These are phyloP conservation scores for Orobanche coerulescens DNA, from an alignment of 257 asterid genomes.

Conservation along the genomic window DNA sequence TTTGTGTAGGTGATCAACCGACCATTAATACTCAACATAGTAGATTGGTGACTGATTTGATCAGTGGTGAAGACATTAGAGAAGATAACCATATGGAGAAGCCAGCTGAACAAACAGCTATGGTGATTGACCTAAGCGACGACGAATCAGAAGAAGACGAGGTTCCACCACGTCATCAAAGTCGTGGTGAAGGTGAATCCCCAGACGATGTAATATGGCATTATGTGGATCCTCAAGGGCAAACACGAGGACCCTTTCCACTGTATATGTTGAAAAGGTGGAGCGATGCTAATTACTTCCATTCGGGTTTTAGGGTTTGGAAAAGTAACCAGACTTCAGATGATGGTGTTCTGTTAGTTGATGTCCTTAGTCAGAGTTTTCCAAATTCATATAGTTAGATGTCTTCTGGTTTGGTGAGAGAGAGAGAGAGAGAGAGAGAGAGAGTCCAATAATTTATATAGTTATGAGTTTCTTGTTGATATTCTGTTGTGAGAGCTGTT, in stretches of 20 bases:
- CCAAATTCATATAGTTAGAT: conserved; percentile 7
- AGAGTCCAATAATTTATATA: not conserved
- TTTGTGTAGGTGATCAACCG: conserved; percentile 24
- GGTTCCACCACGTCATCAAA: conserved; percentile 1
- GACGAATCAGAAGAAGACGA: conserved; percentile 39
- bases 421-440: not conserved
- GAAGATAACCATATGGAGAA: conserved; percentile 4
- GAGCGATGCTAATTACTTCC: conserved; percentile 47
- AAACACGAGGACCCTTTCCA: conserved; percentile 62
- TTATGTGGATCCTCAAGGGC: conserved; percentile 64
- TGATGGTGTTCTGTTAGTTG: conserved; percentile 37
- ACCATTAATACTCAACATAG: conserved; percentile 19
- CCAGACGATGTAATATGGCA: conserved; percentile 34
- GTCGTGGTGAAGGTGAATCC: conserved; percentile 5
- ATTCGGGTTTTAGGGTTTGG: conserved; percentile 52
- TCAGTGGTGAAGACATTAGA: conserved; percentile 1
- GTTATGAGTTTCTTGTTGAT: not conserved
- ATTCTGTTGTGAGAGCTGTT: not conserved
- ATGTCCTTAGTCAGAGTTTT: conserved; percentile 35
- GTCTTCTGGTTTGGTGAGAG: not conserved
- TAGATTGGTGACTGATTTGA: not conserved
- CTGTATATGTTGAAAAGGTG: conserved; percentile 36
- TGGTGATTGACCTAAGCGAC: conserved; percentile 52
- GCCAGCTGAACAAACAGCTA: conserved; percentile 6
- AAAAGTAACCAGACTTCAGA: conserved; percentile 28